Conservation (phyloP, 352 stramenopile species). For the Globisporangium cystogenes region DNA sequence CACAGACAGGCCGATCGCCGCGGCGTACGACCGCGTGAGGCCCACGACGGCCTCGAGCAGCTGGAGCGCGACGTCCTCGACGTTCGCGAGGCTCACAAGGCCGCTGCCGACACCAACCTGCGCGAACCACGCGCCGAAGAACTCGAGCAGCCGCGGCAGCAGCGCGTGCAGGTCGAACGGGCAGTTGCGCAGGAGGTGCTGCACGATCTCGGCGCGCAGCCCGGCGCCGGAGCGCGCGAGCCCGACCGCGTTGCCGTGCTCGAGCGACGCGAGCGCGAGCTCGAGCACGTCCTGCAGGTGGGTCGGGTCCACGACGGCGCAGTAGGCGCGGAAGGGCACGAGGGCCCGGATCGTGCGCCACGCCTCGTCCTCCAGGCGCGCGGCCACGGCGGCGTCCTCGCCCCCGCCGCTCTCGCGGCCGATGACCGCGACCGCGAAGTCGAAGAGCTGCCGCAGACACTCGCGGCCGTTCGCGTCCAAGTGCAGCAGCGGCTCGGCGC, state of each 20-base stretch:
- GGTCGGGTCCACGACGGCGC: constrained; percentile 41
- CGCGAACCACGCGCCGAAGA: constrained; percentile 50
- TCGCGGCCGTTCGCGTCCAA: constrained; percentile 69
- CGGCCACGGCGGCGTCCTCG: constrained; percentile 19
- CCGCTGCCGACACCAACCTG: constrained; percentile 17
- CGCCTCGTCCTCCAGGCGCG: constrained; percentile 54
- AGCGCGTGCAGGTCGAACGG: constrained; percentile 53
- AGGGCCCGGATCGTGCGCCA: constrained; percentile 59
- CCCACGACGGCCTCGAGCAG: constrained; percentile 38
- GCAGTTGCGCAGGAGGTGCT: constrained; percentile 45
- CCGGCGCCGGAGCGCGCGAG: constrained; percentile 1
- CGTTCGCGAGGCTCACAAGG: background rate
- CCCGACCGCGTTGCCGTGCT: constrained; percentile 16
- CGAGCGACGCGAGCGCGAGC: constrained; percentile 43
- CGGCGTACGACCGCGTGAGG: constrained; percentile 18
- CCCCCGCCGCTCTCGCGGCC: constrained; percentile 24
- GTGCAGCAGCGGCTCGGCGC: constrained; percentile 52
- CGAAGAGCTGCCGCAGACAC: constrained; percentile 47
- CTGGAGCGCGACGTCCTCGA: constrained; percentile 30
- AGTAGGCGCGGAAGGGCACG: constrained; percentile 63
- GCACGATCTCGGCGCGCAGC: constrained; percentile 30
- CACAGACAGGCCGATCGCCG: constrained; percentile 32
- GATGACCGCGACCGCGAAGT: constrained; percentile 46
- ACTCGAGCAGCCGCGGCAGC: constrained; percentile 32
- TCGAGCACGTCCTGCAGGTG: constrained; percentile 53